These are phyloP conservation scores for Sclerotinia sclerotiorum DNA, from an alignment of 2,329 filamentous ascomycete species.

Conservation along the genomic window DNA sequence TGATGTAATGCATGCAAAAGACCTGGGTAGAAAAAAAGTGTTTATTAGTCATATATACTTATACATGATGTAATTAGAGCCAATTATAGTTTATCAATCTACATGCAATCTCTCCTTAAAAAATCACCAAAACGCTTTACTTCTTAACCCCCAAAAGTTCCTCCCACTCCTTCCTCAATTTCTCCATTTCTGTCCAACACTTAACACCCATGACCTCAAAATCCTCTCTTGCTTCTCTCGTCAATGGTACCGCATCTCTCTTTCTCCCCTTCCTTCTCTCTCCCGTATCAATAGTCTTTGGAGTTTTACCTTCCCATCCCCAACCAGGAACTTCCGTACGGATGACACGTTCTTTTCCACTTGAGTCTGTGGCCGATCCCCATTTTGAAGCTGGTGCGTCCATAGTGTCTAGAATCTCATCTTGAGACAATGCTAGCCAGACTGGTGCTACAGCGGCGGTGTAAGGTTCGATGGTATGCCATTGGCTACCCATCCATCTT, in stretches of 20 bases:
- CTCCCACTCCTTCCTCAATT: constrained; percentile 66
- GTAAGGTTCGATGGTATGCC: constrained; percentile 80
- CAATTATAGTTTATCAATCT: not conserved
- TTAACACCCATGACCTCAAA: constrained; percentile 62
- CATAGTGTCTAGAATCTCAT: constrained; percentile 59
- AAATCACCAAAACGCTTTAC: not conserved
- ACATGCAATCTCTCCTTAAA: not conserved
- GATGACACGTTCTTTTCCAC: constrained; percentile 61
- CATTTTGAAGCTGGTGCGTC: constrained; percentile 69
- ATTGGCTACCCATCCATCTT: constrained; percentile 79
- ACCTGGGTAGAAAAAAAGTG: not conserved
- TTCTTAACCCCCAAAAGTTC: constrained; percentile 32
- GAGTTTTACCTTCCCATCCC: constrained; percentile 66
- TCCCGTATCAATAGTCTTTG: constrained; percentile 45
- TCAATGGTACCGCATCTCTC: constrained; percentile 57
- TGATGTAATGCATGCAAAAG: not conserved
- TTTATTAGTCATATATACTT: constrained; percentile 4
- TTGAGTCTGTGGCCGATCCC: constrained; percentile 69
- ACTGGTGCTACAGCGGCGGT: constrained; percentile 72
- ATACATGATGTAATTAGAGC: not conserved
- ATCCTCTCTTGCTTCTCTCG: constrained; percentile 56
- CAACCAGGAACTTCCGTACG: constrained; percentile 84
- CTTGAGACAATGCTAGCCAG: constrained; percentile 72
- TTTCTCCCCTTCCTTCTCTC: constrained; percentile 58
- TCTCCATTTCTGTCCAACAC: constrained; percentile 72